phyloP scores from a whole-genome alignment of 805 yeast genomes.

The Ogataea minuta region DNA sequence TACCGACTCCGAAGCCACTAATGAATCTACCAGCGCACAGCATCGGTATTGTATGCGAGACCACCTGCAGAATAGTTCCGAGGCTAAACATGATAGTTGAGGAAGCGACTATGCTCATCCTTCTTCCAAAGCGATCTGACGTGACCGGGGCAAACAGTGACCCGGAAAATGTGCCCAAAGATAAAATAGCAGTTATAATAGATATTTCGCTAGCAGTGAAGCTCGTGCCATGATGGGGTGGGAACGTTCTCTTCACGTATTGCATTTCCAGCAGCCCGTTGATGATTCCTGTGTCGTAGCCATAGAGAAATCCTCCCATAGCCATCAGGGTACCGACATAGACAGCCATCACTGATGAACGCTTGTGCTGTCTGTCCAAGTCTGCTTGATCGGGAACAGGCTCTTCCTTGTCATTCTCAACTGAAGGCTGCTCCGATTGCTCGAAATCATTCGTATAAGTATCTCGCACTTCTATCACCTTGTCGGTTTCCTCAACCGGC shows the following conservation, averaged over 20 bases:
- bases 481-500: neutral
- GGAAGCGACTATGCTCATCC: constrained; percentile 59
- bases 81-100: constrained; percentile 61
- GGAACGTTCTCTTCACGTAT: constrained; percentile 57
- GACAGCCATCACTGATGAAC: constrained; percentile 61
- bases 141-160: constrained; percentile 56
- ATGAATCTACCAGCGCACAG: constrained; percentile 73
- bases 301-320: constrained; percentile 86
- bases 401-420: constrained; percentile 5
- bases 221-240: constrained; percentile 38
- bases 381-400: neutral
- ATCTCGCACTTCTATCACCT: constrained; percentile 1
- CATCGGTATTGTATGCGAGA: constrained; percentile 45
- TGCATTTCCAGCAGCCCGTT: constrained; percentile 77
- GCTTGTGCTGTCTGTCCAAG: constrained; percentile 12
- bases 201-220: constrained; percentile 68
- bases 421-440: constrained; percentile 8
- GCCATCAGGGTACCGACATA: constrained; percentile 80
- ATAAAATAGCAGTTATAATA: constrained; percentile 72
- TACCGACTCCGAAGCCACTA: constrained; percentile 71
- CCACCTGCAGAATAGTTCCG: constrained; percentile 71
- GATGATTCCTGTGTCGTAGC: constrained; percentile 86
- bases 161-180: constrained; percentile 78
- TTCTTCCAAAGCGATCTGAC: constrained; percentile 74
- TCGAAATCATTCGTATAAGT: constrained; percentile 1